Evolutionary conservation across 805 yeast species (phyloP).

Genomic region (Teunomyces gatunensis): DNA sequence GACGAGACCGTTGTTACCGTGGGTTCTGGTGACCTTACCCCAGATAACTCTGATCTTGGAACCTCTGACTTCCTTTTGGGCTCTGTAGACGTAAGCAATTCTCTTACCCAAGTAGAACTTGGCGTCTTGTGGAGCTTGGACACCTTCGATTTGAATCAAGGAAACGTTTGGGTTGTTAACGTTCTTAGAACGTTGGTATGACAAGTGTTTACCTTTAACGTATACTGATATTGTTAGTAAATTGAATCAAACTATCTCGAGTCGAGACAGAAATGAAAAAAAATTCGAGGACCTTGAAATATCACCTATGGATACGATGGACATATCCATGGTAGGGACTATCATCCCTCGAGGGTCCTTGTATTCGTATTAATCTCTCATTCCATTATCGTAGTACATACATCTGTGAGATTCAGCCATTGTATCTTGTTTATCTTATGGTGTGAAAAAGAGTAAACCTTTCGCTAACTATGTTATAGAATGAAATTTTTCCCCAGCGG

Average conservation of each 20-base stretch:
- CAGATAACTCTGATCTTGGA: slow-evolving; percentile 99
- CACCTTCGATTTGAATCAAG: slow-evolving; percentile 96
- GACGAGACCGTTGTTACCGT: slow-evolving; percentile 97
- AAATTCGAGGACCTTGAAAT: neutral
- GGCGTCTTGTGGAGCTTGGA: slow-evolving; percentile 86
- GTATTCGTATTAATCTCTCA: neutral
- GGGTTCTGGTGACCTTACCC: slow-evolving; percentile 99
- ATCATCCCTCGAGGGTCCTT: too few relatives aligned
- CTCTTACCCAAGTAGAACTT: slow-evolving; percentile 99
- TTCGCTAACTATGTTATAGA: slow-evolving; percentile 3
- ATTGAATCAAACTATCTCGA: neutral
- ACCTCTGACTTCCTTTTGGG: slow-evolving; percentile 96
- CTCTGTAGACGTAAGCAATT: slow-evolving; percentile 99
- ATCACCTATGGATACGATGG: neutral
- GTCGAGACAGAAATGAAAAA: neutral
- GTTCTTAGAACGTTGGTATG: slow-evolving; percentile 99
- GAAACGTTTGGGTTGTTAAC: slow-evolving; percentile 98
- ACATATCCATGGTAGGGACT: neutral
- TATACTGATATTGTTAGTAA: slow-evolving; percentile 64
- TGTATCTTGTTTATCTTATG: slow-evolving; percentile 30
- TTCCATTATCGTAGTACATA: slow-evolving; percentile 47
- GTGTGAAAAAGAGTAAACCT: slow-evolving; percentile 7
- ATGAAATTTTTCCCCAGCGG: slow-evolving; percentile 4
- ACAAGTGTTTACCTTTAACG: slow-evolving; percentile 99
- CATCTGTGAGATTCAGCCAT: slow-evolving; percentile 99